These are phyloP conservation scores for Pharnaceum exiguum DNA, from an alignment of 148 eudicot genomes.

Conservation along the genomic window DNA sequence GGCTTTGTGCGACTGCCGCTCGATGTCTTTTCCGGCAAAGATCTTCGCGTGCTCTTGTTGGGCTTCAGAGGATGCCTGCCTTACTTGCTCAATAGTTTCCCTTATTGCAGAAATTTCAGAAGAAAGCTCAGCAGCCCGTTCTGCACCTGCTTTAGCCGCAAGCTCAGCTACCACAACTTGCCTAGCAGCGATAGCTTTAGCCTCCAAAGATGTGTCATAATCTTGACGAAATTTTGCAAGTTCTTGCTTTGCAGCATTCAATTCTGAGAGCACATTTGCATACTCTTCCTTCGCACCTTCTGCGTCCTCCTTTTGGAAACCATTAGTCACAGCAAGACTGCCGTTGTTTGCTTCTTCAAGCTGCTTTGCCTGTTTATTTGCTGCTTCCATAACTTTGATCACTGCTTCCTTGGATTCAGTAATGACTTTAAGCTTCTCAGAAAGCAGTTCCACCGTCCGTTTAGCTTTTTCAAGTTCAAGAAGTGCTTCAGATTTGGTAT, in stretches of 20 bases:
- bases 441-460: constrained; percentile 51
- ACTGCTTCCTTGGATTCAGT: constrained; percentile 64
- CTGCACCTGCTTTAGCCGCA: constrained; percentile 42
- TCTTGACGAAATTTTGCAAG: constrained; percentile 58
- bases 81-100: constrained; percentile 62
- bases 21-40: constrained; percentile 47
- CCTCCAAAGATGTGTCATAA: constrained; percentile 45
- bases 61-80: constrained; percentile 38
- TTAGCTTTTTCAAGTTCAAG: constrained; percentile 68
- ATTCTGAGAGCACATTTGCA: constrained; percentile 39
- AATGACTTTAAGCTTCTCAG: constrained; percentile 45
- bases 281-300: constrained; percentile 46
- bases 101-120: constrained; percentile 48
- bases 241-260: constrained; percentile 65
- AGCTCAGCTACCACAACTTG: constrained; percentile 56
- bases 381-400: constrained; percentile 47
- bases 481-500: constrained; percentile 71
- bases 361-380: constrained; percentile 41
- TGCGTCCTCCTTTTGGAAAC: constrained; percentile 33
- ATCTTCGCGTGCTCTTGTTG: constrained; percentile 52
- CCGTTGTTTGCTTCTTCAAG: constrained; percentile 39
- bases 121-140: constrained; percentile 47
- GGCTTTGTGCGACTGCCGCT: constrained; percentile 44
- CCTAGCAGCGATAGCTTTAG: constrained; percentile 44
- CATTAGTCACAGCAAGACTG: constrained; percentile 20